Percentiles rank a stretch among this genome's conserved stretches.
Conservation (phyloP, 1,139 yeast genomes). For the Candida frijolesensis region DNA sequence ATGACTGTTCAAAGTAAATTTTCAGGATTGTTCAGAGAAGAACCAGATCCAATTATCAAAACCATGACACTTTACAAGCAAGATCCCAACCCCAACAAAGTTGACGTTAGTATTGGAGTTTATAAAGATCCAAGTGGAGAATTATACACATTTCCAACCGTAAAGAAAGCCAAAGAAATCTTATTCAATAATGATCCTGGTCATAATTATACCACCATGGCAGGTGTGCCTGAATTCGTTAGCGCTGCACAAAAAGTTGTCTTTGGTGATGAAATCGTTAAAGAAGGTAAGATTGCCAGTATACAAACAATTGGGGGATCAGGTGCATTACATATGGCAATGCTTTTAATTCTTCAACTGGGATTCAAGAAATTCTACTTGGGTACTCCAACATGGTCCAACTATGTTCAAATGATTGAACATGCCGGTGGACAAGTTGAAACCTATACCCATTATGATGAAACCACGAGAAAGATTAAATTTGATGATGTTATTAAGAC, state of each 20-base stretch:
- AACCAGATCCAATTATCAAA: slow-evolving; percentile 41
- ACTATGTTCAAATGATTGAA: slow-evolving; percentile 40
- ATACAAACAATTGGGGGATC: slow-evolving; percentile 49
- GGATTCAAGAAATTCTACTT: slow-evolving; percentile 35
- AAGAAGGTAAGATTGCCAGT: slow-evolving; percentile 34
- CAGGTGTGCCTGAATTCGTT: slow-evolving; percentile 42
- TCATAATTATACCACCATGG: slow-evolving; percentile 47
- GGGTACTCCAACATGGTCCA: slow-evolving; percentile 47
- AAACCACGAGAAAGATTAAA: slow-evolving; percentile 29
- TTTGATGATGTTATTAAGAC: slow-evolving; percentile 29
- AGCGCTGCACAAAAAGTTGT: slow-evolving; percentile 37
- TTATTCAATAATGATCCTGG: slow-evolving; percentile 41
- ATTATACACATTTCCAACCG: slow-evolving; percentile 41
- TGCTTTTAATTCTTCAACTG: slow-evolving; percentile 28
- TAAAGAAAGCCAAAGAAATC: slow-evolving; percentile 35
- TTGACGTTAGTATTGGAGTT: slow-evolving; percentile 48
- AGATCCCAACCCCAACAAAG: slow-evolving; percentile 34
- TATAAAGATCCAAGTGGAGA: slow-evolving; percentile 42
- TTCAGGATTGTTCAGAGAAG: slow-evolving; percentile 26
- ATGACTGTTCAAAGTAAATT: slow-evolving; percentile 32
- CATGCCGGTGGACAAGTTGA: slow-evolving; percentile 30
- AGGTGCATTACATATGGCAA: slow-evolving; percentile 46
- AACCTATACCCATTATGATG: slow-evolving; percentile 37
- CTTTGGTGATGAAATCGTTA: slow-evolving; percentile 32
- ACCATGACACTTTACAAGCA: slow-evolving; percentile 28